Percentiles rank a stretch among this genome's conserved stretches.
Evolutionary conservation across 2,329 filamentous ascomycete species (phyloP).

Genomic region (Sporothrix globosa): DNA sequence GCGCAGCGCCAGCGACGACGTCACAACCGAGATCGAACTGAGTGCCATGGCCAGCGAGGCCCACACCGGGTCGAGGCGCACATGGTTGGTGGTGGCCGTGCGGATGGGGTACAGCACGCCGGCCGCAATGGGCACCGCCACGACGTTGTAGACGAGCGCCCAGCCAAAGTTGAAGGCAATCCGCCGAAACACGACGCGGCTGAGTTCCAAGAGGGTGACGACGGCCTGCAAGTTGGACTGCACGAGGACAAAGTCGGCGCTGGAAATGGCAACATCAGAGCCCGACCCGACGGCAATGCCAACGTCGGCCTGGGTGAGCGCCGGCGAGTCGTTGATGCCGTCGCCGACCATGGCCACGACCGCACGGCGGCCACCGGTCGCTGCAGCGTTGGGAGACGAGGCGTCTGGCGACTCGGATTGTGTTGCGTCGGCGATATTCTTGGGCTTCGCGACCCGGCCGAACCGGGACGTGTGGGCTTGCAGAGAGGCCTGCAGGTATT

Average conservation of each 20-base stretch:
- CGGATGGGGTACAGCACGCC: constrained; percentile 70
- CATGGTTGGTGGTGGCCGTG: constrained; percentile 54
- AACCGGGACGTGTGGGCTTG: constrained; percentile 42
- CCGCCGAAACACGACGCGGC: constrained; percentile 70
- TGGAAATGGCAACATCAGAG: constrained; percentile 80
- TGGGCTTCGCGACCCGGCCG: constrained; percentile 6
- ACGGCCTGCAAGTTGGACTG: constrained; percentile 68
- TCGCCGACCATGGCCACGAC: constrained; percentile 84
- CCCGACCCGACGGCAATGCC: constrained; percentile 83
- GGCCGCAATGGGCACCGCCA: constrained; percentile 78
- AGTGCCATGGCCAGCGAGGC: constrained; percentile 89
- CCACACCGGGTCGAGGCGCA: constrained; percentile 78
- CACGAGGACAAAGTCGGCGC: constrained; percentile 80
- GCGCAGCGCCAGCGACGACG: constrained; percentile 76
- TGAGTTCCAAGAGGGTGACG: constrained; percentile 73
- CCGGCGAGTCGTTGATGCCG: constrained; percentile 86
- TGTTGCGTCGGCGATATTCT: too few species aligned
- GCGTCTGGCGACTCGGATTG: not conserved
- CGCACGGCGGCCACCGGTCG: constrained; percentile 47
- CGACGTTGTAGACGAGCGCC: constrained; percentile 80
- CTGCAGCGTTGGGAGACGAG: not conserved
- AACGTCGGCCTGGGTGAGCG: constrained; percentile 77
- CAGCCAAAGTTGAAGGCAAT: constrained; percentile 86
- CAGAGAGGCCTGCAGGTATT: constrained; percentile 60
- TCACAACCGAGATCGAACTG: constrained; percentile 86